Conservation (phyloP, 1,284 basidiomycete genomes). For the Ceratobasidium sp. region DNA sequence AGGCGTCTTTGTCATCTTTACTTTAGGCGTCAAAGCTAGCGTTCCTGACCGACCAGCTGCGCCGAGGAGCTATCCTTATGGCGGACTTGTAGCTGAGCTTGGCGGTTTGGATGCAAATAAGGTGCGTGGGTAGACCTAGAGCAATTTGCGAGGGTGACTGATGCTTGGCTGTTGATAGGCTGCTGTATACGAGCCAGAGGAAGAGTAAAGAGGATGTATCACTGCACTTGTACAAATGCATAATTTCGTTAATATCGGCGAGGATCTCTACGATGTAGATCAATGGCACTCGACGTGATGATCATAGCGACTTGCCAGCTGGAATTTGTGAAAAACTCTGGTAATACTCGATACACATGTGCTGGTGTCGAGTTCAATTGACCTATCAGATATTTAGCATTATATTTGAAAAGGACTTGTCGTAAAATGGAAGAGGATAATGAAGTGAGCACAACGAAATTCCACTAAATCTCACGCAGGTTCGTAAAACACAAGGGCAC, state of each 20-base stretch:
- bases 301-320: no score
- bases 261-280: not conserved
- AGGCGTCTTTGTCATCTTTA: constrained; percentile 67
- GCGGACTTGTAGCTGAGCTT: constrained; percentile 77
- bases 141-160: no score
- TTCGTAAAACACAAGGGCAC: no score
- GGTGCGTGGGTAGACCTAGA: constrained; percentile 60
- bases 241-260: not conserved
- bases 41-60: constrained; percentile 72
- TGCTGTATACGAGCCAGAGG: constrained; percentile 39
- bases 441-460: not conserved
- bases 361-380: not conserved
- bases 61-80: constrained; percentile 78
- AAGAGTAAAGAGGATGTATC: constrained; percentile 26
- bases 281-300: not conserved
- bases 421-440: not conserved
- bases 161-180: constrained; percentile 11
- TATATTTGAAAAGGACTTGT: not conserved
- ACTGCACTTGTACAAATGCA: constrained; percentile 13
- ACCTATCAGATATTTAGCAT: constrained; percentile 14
- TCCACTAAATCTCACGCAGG: no score
- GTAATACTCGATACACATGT: not conserved
- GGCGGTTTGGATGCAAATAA: constrained; percentile 81
- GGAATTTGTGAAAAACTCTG: no score
- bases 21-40: constrained; percentile 67